Base-by-base conservation (phyloP, 1,284 basidiomycete species). In the Phaffia rhodozyma region DNA sequence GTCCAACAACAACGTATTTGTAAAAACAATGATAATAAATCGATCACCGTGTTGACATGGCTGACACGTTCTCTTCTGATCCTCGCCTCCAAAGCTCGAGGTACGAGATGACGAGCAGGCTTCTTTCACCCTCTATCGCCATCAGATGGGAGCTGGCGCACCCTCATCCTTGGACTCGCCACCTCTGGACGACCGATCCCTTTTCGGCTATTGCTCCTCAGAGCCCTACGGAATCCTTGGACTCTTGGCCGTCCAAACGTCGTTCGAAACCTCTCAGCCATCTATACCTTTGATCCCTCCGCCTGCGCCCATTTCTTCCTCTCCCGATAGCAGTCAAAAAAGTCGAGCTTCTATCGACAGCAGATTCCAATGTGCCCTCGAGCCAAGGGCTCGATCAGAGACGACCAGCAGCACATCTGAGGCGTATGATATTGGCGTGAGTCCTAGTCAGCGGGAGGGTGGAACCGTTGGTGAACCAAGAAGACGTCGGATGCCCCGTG, bases 341-440 rank as follows among this genome's bases (percentile, higher is more conserved):
- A n/a, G 38, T 32, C 49, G 16, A 9, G 52, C 34, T 27, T 32
- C 21, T 56, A 47, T 21, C 25, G 29, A 25, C 43, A 30, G 34
- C 34, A 34, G 29, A 48, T 29, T 25, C 20, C 34, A n/a, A 27
- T 30, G 49, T 16, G 52, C 29, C n/a, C 56, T 47, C 16, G 52
- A 27, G 5, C 9, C 52, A 32, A 53, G 25, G 2, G 25, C 52
- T 53, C 56, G 48, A 3, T 62, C 64, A 23, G 64, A 58, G 50
- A 61, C 60, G 27, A 57, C 55, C 5, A 66, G 60, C 55, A 65
- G 63, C 30, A 61, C 61, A 29, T 61, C 58, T 7, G 63, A 65
- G n/a, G 29, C 29, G 25, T 55, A 64, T n/a, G 58, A 48, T 20
- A 43, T 56, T 5, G 58, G 51, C 21, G 49, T 54, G 43, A 13